phyloP scores from a whole-genome alignment of 2,329 filamentous ascomycete species.

The Penicillium sp. region DNA sequence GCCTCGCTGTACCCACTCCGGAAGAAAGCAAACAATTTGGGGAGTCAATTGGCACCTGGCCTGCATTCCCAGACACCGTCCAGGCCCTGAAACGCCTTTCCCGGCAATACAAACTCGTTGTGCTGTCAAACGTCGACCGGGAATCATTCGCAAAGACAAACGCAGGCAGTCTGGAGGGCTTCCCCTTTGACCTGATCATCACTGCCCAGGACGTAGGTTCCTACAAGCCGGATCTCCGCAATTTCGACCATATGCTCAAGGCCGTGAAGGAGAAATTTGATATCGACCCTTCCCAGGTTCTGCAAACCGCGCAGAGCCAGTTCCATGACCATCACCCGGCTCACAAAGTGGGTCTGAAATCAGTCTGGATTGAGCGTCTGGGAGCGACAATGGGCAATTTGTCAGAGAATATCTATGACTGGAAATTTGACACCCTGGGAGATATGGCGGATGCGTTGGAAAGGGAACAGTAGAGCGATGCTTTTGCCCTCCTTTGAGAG shows the following conservation, averaged over 20 bases:
- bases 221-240: conserved; percentile 70
- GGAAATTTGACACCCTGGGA: conserved; percentile 63
- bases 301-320: conserved; percentile 73
- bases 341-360: conserved; percentile 63
- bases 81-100: conserved; percentile 55
- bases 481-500: too few species aligned
- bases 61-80: conserved; percentile 62
- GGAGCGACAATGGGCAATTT: conserved; percentile 48
- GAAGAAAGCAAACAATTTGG: conserved; percentile 54
- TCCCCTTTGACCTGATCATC: conserved; percentile 67
- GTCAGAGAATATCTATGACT: conserved; percentile 53
- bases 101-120: conserved; percentile 60
- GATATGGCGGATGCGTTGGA: conserved; percentile 63
- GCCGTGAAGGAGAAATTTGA: conserved; percentile 61
- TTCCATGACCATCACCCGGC: conserved; percentile 71
- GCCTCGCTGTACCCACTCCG: conserved; percentile 26
- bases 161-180: conserved; percentile 54
- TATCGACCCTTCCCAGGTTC: conserved; percentile 60
- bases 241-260: conserved; percentile 69
- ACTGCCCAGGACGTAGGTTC: conserved; percentile 73
- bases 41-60: conserved; percentile 56
- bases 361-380: conserved; percentile 65
- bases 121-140: conserved; percentile 63
- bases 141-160: conserved; percentile 56
- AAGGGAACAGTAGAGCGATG: too few species aligned